Evolutionary conservation across 2,329 filamentous ascomycete genomes (phyloP), one percentile per base, ranked within the genome.

Genomic region (Tolypocladium ovalisporum): DNA sequence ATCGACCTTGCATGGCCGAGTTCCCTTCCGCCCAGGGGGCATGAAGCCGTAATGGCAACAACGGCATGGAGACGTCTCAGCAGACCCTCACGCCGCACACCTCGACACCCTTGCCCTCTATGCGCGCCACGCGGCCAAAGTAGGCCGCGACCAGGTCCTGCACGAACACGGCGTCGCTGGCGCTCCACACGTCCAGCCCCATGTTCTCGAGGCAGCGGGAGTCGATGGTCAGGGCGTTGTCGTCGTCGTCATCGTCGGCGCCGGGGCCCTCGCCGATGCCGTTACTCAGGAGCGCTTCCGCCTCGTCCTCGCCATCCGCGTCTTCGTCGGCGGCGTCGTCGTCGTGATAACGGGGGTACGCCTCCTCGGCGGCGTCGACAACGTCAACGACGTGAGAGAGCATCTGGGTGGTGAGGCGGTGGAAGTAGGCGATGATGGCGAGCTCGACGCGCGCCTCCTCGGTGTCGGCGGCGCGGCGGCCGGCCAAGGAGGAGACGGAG

Each of bases 121-220:
- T 81, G 62, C 78, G 77, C 12, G 84, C 84, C 52, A 76, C 70
- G 19, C 85, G 75, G 35, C 76, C 82, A 71, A 90, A 91, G 72
- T 89, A 93, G 61, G 81, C 72, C 60, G 71, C 76, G 51, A 82
- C 74, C 54, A 88, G 74, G 56, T 85, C 84, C 60, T 75, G 75
- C 19, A 90, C 79, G 66, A 92, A 93, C 3, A 75, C 75, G n/a
- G 81, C 82, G 67, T 93, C 89, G 19, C 76, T 76, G 36, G 79
- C 76, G 67, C 87, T 91, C 88, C 89, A 94, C 1, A 85, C 78
- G 64, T 94, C 89, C 24, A 94, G 77, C 0, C 89, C 89, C 84
- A 93, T 87, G 52, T 79, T 76, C 58, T 83, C 79, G 54, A 93
- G 69, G 56, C 88, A 83, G 32, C 85, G 84, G 62, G 81, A 83